Evolutionary conservation across 768 basidiomycete species (phyloP), one percentile per base, ranked within the genome.

Genomic region (Mycena belliarum): DNA sequence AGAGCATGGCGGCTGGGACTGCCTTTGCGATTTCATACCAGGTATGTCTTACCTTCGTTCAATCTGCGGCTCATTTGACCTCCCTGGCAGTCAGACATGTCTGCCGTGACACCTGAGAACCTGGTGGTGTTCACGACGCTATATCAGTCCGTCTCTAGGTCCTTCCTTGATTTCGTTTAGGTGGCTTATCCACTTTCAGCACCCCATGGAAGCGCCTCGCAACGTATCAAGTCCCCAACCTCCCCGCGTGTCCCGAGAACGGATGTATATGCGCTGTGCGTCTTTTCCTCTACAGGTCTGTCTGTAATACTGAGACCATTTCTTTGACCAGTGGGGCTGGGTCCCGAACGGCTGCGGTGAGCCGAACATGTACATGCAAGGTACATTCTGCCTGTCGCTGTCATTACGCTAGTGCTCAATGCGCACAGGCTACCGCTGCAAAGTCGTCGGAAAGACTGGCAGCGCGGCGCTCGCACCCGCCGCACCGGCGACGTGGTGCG

Each of bases 341-440:
- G 77, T 79, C 59, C 29, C 55, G 0, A 50, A 65, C 33, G 72
- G 73, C 1, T 78, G 78, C 50, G 79, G 78, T 7, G 69, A 73
- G 55, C 74, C 77, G 3, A 79, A 79, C 61, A 80, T 80, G 66
- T 80, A 79, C 60, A 79, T 79, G 76, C 60, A 70, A 32, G 71
- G 70, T 32, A 12, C 23, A 41, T 33, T 4, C 21, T 23, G 26
- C 44, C 33, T 8, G 6, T 14, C n/a, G 5, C 43, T 24, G 33
- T 8, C 16, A 3, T 16, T 43, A 9, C 23, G 4, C 43, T 26
- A 18, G 25, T 53, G 6, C 23, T n/a, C 25, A 9, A 8, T 2
- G 6, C 6, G n/a, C 28, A 21, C 41, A 61, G 60, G 60, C n/a
- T 75, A 69, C 56, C 67, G 69, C 52, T 80, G 79, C 58, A 76